Conservation (phyloP, 176 grass and related monocot genomes). For the Hordeum marinum region DNA sequence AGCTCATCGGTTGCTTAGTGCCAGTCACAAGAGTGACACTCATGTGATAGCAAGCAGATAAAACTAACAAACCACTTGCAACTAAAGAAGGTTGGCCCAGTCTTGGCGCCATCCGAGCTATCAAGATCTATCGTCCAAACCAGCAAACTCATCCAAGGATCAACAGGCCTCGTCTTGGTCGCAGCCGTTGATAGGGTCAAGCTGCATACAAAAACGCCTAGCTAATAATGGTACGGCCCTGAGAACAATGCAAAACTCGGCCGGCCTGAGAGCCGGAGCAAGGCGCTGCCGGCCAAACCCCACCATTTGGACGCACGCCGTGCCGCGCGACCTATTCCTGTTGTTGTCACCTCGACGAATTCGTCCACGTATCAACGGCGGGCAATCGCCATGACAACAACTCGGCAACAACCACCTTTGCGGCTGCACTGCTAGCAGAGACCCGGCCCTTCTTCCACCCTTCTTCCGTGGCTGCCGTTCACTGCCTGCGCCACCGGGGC, state of each 20-base stretch:
- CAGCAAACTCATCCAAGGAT: not conserved
- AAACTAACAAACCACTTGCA: not conserved
- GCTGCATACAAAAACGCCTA: not conserved
- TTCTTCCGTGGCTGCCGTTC: not conserved
- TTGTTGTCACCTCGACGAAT: not conserved
- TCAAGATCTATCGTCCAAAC: not conserved
- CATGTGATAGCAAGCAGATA: not conserved
- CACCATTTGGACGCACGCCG: conserved; percentile 31
- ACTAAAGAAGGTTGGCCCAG: not conserved
- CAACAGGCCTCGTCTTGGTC: not conserved
- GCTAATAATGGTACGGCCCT: not conserved
- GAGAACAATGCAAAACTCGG: not conserved
- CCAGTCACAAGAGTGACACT: not conserved
- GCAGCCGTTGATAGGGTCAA: conserved; percentile 8
- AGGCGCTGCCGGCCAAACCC: conserved; percentile 8
- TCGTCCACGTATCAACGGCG: not conserved
- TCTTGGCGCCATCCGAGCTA: not conserved
- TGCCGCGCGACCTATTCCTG: conserved; percentile 26
- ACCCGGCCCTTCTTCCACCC: not conserved
- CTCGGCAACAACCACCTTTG: not conserved
- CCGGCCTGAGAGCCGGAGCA: conserved; percentile 23
- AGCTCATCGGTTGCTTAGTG: too few species aligned
- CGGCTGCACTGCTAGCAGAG: not conserved
- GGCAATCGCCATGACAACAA: not conserved
- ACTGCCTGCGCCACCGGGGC: not conserved